Percentiles rank a stretch among this genome's conserved stretches.
Conservation (phyloP, 1,284 basidiomycete genomes). For the Spongiforma sp. region DNA sequence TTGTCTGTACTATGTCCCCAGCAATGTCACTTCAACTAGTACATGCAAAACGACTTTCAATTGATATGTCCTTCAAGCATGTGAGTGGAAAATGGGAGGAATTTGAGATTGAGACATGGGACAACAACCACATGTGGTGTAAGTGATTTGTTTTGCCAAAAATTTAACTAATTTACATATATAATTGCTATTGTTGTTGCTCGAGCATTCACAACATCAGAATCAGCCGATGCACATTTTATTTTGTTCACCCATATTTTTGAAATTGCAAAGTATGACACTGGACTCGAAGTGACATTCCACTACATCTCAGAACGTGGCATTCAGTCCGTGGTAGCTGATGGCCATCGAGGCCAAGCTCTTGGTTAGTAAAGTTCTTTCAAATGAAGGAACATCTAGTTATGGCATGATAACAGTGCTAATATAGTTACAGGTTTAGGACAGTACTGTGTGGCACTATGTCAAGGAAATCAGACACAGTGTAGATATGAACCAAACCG, state of each 20-base stretch:
- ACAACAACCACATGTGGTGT: conserved; percentile 2
- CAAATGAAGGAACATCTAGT: neutral
- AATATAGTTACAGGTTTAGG: neutral
- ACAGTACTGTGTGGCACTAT: neutral
- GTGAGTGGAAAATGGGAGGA: conserved; percentile 10
- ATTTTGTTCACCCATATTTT: conserved; percentile 2
- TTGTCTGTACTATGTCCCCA: conserved; percentile 10
- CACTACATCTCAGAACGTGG: neutral
- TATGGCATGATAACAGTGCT: neutral
- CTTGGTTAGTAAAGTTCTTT: neutral
- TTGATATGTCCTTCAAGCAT: conserved; percentile 16
- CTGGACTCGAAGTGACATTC: neutral
- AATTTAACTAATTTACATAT: neutral
- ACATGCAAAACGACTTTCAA: conserved; percentile 1
- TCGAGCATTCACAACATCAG: conserved; percentile 4
- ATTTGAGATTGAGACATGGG: conserved; percentile 15
- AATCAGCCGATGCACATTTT: conserved; percentile 1
- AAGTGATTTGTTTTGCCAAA: neutral
- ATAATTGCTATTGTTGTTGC: conserved; percentile 6
- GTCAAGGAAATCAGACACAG: neutral
- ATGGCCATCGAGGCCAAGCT: conserved; percentile 6
- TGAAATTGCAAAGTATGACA: conserved; percentile 1
- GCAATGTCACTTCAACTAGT: conserved; percentile 3
- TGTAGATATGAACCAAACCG: neutral
- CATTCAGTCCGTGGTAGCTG: conserved; percentile 10